These are phyloP conservation scores for Colletotrichum cereale DNA, from an alignment of 2,329 filamentous ascomycete species.

Conservation along the genomic window DNA sequence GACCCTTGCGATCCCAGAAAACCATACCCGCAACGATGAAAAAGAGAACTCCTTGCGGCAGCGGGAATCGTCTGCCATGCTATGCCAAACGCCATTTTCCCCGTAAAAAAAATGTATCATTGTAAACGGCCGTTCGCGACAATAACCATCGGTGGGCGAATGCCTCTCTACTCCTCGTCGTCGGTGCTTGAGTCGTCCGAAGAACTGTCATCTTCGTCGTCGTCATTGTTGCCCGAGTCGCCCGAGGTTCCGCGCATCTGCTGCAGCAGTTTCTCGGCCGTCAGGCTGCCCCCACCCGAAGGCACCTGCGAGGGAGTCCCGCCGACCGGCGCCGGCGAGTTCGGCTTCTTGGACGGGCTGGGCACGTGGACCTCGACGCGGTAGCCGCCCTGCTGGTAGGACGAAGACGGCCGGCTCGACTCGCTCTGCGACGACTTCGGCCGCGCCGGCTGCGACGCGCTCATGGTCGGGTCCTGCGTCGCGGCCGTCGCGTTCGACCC, in stretches of 20 bases:
- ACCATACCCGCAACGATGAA: background rate
- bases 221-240: background rate
- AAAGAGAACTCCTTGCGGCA: background rate
- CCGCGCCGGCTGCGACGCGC: slow-evolving; percentile 7
- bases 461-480: slow-evolving; percentile 51
- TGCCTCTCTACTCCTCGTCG: background rate
- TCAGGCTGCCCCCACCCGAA: slow-evolving; percentile 46
- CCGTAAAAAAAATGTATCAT: background rate
- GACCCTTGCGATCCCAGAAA: background rate
- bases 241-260: background rate
- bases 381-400: slow-evolving; percentile 12
- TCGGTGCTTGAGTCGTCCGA: slow-evolving; percentile 31
- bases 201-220: background rate
- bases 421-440: slow-evolving; percentile 5
- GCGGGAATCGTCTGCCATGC: background rate
- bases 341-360: background rate
- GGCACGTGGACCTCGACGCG: slow-evolving; percentile 20
- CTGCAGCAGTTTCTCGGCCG: slow-evolving; percentile 17
- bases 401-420: slow-evolving; percentile 5
- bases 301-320: slow-evolving; percentile 35
- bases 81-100: background rate
- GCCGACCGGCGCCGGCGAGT: background rate
- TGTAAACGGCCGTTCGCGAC: background rate
- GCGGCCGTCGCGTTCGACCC: slow-evolving; percentile 53
- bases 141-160: too few species aligned